Conservation (phyloP, 495 filamentous ascomycete genomes). For the Aspergillus olivimuriae region DNA sequence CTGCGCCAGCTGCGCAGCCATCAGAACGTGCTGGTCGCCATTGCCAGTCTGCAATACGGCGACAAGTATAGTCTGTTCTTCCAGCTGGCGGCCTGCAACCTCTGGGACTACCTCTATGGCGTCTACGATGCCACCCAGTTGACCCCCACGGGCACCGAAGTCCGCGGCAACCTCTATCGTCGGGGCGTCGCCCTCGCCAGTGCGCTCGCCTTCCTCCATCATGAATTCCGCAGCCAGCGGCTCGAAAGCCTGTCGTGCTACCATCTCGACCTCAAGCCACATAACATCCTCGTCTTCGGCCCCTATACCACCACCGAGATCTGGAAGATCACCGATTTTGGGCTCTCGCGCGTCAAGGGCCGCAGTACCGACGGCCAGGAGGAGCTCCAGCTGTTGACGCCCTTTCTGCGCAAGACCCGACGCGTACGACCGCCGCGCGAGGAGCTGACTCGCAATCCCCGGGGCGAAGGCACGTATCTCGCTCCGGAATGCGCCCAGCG, state of each 20-base stretch:
- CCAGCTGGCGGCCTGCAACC: constrained; percentile 11
- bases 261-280: constrained; percentile 40
- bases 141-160: constrained; percentile 1
- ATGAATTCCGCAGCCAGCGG: constrained; percentile 6
- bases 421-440: not conserved
- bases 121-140: not conserved
- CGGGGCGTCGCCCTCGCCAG: constrained; percentile 13
- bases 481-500: constrained; percentile 16
- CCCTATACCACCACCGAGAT: constrained; percentile 7
- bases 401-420: not conserved
- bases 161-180: constrained; percentile 6
- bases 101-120: constrained; percentile 10
- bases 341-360: constrained; percentile 16
- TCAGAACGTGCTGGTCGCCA: constrained; percentile 8
- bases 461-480: constrained; percentile 16
- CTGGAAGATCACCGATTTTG: constrained; percentile 30
- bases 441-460: constrained; percentile 1
- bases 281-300: constrained; percentile 33
- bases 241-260: constrained; percentile 10
- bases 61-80: constrained; percentile 14
- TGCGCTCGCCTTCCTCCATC: constrained; percentile 22
- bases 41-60: constrained; percentile 12
- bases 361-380: not conserved
- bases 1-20: constrained; percentile 7
- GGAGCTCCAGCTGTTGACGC: not conserved